phyloP scores from a whole-genome alignment of 176 grass and related monocot species.

The Coix lacrymajobi region DNA sequence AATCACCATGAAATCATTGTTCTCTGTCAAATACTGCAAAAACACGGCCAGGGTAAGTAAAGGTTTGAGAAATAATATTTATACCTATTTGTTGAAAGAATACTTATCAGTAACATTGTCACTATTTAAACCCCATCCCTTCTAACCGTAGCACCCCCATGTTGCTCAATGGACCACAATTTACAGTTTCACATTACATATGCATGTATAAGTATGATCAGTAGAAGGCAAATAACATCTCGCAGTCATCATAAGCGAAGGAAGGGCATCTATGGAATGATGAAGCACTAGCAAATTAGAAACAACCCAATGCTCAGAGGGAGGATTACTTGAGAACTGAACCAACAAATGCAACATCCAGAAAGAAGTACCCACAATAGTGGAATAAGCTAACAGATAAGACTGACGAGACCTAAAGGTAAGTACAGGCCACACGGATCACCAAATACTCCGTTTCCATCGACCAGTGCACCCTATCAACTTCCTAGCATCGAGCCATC shows the following conservation, averaged over 20 bases:
- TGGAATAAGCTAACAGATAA: neutral
- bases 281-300: neutral
- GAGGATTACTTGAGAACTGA: neutral
- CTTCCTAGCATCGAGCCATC: neutral
- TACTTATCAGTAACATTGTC: neutral
- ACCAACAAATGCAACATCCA: neutral
- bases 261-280: neutral
- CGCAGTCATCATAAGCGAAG: neutral
- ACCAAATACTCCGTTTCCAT: neutral
- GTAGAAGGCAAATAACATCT: neutral
- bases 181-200: neutral
- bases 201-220: neutral
- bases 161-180: neutral
- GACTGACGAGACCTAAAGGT: neutral
- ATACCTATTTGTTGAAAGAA: neutral
- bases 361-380: neutral
- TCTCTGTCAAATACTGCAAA: slow-evolving; percentile 84
- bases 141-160: neutral
- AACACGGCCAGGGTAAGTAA: neutral
- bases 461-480: neutral
- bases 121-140: neutral
- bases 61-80: neutral
- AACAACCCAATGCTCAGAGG: neutral
- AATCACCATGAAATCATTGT: slow-evolving; percentile 92
- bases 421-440: neutral